These are phyloP conservation scores for Nothophoma quercina DNA, from an alignment of 2,329 filamentous ascomycete species.

Conservation along the genomic window DNA sequence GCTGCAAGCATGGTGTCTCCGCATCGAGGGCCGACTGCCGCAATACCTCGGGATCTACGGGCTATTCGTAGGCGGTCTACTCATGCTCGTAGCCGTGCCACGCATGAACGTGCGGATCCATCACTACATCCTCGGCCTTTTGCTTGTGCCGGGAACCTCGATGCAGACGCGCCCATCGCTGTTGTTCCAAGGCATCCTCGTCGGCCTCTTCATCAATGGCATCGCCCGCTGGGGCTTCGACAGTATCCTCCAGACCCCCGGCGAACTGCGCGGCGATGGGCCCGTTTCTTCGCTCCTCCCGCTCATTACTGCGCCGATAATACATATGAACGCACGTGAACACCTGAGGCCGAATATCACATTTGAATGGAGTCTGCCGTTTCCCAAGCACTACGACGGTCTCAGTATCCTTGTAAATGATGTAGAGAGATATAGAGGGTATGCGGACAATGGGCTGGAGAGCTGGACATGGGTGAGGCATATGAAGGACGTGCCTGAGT, in stretches of 20 bases:
- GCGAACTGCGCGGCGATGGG: slow-evolving; percentile 67
- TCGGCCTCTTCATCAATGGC: slow-evolving; percentile 94
- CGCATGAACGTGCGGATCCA: slow-evolving; percentile 86
- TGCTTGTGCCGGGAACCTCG: slow-evolving; percentile 86
- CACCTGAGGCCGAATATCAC: slow-evolving; percentile 63
- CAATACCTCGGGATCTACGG: slow-evolving; percentile 80
- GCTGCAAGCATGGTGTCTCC: slow-evolving; percentile 84
- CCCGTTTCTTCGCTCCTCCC: slow-evolving; percentile 68
- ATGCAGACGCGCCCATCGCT: slow-evolving; percentile 87
- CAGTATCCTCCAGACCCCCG: slow-evolving; percentile 82
- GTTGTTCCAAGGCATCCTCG: slow-evolving; percentile 85
- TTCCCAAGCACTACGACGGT: slow-evolving; percentile 69
- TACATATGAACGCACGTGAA: slow-evolving; percentile 55
- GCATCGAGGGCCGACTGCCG: slow-evolving; percentile 81
- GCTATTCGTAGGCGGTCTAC: slow-evolving; percentile 70
- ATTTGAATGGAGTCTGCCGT: slow-evolving; percentile 64
- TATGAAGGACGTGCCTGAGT: slow-evolving; percentile 63
- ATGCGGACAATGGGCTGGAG: slow-evolving; percentile 53
- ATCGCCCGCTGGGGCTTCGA: slow-evolving; percentile 95
- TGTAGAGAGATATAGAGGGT: slow-evolving; percentile 71
- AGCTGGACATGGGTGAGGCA: slow-evolving; percentile 68
- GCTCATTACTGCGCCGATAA: slow-evolving; percentile 47
- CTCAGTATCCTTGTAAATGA: slow-evolving; percentile 85
- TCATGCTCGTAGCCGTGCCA: slow-evolving; percentile 76
- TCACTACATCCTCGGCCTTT: slow-evolving; percentile 88